These are phyloP conservation scores for Magnusiomyces fungicola DNA, from an alignment of 1,139 yeast genomes.

Conservation along the genomic window DNA sequence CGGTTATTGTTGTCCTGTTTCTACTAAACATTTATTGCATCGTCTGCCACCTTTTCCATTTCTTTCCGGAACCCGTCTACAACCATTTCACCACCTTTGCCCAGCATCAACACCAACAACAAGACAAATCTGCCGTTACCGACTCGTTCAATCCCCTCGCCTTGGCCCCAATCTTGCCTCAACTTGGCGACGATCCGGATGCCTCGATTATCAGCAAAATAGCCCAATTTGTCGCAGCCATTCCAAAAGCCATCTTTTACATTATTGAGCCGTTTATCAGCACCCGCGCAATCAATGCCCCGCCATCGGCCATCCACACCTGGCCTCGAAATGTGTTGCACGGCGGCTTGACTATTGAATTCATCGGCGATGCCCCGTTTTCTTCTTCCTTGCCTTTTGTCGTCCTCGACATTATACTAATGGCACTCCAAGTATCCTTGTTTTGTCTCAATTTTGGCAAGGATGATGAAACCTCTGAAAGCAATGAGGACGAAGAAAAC, in stretches of 20 bases:
- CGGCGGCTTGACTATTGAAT: constrained; percentile 33
- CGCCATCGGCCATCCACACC: background rate
- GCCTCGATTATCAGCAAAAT: background rate
- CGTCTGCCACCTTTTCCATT: constrained; percentile 15
- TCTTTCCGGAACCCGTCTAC: constrained; percentile 14
- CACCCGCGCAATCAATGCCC: background rate
- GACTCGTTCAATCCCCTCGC: background rate
- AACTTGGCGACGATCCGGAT: background rate
- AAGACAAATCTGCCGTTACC: background rate
- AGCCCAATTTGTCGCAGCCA: background rate
- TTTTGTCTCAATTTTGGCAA: constrained; percentile 21
- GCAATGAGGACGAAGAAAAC: too few species aligned
- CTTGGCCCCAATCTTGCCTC: background rate
- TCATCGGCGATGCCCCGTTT: constrained; percentile 27
- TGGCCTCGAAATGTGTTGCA: constrained; percentile 19
- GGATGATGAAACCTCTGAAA: too few species aligned
- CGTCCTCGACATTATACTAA: constrained; percentile 21
- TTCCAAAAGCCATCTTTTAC: background rate
- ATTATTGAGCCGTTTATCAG: constrained; percentile 17
- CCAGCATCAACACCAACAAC: background rate
- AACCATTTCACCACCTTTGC: constrained; percentile 12
- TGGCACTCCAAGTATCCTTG: constrained; percentile 21
- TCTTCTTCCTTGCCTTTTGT: constrained; percentile 20
- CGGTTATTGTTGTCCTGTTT: constrained; percentile 19
- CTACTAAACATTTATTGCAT: constrained; percentile 20